phyloP scores from a whole-genome alignment of 1,284 basidiomycete species.

The Earliella scabrosa region DNA sequence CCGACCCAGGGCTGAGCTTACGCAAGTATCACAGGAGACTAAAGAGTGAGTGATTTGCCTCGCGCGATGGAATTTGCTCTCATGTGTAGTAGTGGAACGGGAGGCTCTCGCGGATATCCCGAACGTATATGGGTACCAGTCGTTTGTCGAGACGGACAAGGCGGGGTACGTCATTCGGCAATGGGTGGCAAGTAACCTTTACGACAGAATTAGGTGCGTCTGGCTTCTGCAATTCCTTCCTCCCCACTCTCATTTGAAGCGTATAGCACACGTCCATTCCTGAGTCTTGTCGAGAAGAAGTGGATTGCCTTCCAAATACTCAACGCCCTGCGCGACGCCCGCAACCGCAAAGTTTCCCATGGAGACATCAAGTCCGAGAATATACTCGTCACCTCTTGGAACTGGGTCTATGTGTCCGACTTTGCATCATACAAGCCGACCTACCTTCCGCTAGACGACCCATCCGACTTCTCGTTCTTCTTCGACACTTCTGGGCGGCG shows the following conservation, averaged over 20 bases:
- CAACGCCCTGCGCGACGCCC: slow-evolving; percentile 82
- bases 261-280: slow-evolving; percentile 90
- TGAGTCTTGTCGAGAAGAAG: slow-evolving; percentile 92
- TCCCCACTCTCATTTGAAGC: neutral
- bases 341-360: slow-evolving; percentile 86
- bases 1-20: slow-evolving; percentile 68
- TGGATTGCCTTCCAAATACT: slow-evolving; percentile 98
- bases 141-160: slow-evolving; percentile 93
- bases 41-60: slow-evolving; percentile 51
- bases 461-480: slow-evolving; percentile 97
- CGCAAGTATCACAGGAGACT: slow-evolving; percentile 64
- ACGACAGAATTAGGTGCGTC: slow-evolving; percentile 94
- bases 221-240: neutral
- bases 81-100: slow-evolving; percentile 65
- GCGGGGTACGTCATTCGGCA: slow-evolving; percentile 96
- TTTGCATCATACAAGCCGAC: slow-evolving; percentile 98
- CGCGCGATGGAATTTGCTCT: neutral
- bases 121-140: slow-evolving; percentile 91
- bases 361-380: slow-evolving; percentile 99
- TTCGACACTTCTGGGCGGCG: slow-evolving; percentile 94
- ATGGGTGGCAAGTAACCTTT: slow-evolving; percentile 94
- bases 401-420: slow-evolving; percentile 95
- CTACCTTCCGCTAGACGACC: slow-evolving; percentile 94
- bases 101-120: slow-evolving; percentile 85
- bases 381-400: slow-evolving; percentile 95